Conservation (phyloP, 129 eudicot genomes). For the Chrysanthemum makinoi region DNA sequence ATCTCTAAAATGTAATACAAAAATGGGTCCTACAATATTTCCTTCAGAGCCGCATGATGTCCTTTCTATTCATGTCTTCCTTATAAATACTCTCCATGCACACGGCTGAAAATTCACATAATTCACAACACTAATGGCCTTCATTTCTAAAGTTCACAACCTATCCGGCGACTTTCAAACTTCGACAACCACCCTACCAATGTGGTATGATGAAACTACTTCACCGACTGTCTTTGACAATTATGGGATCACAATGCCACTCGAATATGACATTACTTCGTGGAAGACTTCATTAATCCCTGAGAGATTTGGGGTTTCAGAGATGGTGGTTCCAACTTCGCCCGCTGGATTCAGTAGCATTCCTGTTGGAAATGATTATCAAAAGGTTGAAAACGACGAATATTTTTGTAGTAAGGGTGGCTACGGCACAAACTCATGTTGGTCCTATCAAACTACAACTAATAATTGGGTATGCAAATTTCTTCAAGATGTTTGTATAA, state of each 20-base stretch:
- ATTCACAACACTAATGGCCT: constrained; percentile 28
- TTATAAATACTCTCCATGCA: constrained; percentile 34
- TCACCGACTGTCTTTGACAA: constrained; percentile 32
- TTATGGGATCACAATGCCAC: constrained; percentile 31
- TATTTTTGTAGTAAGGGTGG: constrained; percentile 26
- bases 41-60: constrained; percentile 27
- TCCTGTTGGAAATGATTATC: constrained; percentile 19
- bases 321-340: constrained; percentile 33
- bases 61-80: constrained; percentile 23
- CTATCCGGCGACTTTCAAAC: constrained; percentile 39
- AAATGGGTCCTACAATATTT: constrained; percentile 29
- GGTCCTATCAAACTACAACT: constrained; percentile 21
- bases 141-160: constrained; percentile 32
- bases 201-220: constrained; percentile 38
- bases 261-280: constrained; percentile 32
- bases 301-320: constrained; percentile 41
- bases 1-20: constrained; percentile 2
- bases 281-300: constrained; percentile 32
- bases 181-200: constrained; percentile 29
- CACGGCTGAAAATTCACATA: not conserved
- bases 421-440: constrained; percentile 39
- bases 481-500: not conserved
- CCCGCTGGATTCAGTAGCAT: constrained; percentile 19
- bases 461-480: constrained; percentile 42
- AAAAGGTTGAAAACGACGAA: constrained; percentile 28